Evolutionary conservation across 306 rosid species (phyloP).

Genomic region (Argentina anserina): DNA sequence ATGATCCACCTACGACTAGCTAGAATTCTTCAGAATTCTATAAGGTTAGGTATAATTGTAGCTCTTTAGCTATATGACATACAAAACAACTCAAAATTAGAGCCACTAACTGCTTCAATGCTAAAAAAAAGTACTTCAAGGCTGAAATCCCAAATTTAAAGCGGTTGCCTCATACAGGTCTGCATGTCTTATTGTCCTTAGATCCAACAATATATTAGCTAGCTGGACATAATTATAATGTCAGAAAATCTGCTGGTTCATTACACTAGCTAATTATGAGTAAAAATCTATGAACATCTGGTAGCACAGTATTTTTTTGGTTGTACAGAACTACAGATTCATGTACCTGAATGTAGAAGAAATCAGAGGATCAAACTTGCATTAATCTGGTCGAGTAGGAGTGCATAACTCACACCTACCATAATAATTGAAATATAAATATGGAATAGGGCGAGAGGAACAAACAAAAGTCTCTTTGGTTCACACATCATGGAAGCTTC

Average conservation of each 20-base stretch:
- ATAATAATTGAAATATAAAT: neutral
- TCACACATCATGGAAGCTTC: conserved; percentile 1
- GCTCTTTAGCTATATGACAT: too few relatives aligned
- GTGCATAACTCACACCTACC: neutral
- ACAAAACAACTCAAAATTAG: too few relatives aligned
- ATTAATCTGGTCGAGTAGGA: neutral
- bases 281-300: neutral
- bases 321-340: neutral
- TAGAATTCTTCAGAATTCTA: too few relatives aligned
- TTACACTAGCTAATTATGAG: neutral
- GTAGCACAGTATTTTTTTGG: neutral
- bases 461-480: neutral
- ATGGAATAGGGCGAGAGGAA: neutral
- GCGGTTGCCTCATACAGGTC: neutral
- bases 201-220: neutral
- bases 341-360: neutral
- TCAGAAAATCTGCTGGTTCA: neutral
- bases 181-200: neutral
- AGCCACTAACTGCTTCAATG: too few relatives aligned
- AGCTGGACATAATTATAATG: neutral
- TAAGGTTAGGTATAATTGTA: too few relatives aligned
- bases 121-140: too few relatives aligned
- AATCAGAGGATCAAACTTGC: neutral
- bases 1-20: too few relatives aligned
- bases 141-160: too few relatives aligned